Base-by-base conservation (phyloP, 768 basidiomycete species). In the Leccinum subgranulosum region DNA sequence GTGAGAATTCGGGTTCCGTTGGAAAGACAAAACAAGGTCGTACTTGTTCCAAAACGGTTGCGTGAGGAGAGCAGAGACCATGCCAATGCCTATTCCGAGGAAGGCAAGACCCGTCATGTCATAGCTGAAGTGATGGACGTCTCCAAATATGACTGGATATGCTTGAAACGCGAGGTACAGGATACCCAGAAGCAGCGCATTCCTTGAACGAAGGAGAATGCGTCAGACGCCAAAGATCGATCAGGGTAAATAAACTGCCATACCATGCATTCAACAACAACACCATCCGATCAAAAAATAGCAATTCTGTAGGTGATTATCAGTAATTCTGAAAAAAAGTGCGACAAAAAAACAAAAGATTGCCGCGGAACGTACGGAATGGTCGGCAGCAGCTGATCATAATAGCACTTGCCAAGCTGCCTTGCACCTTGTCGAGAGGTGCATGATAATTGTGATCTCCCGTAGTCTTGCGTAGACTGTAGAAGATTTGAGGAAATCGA, bases 221-320 rank as follows among this genome's bases (percentile, higher is more conserved):
- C 28, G 36, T 33, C 9, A 1, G 33, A 39, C 11, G 46, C 62
- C 8, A 67, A 28, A 1, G 19, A 46, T 39, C 9, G 10, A 49
- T 53, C 29, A 34, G 28, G 21, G 27, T 28, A 29, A 65, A 28
- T 36, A 36, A 43, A 11, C 11, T 43, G 9, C 6, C 79, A 3
- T 69, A 87, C 91, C 90, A 92, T 14, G 81, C 68, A 67, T 90
- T 80, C 9, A 93, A 75, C 5, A 87, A 70, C 4, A 92, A 76
- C 0, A 87, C 86, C 89, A 92, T 93, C n/a, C 81, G 77, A 62
- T 94, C 88, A 50, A 76, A 81, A 0, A 82, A 43, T 5, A 90
- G 72, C 6, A 91, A 73, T 67, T 84, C 87, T 88, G 57, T 34
- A 17, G 54, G 19, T 17, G 19, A 21, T 43, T 12, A 19, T 43